Conservation (phyloP, 345 rosid genomes). For the Brassica juncea region DNA sequence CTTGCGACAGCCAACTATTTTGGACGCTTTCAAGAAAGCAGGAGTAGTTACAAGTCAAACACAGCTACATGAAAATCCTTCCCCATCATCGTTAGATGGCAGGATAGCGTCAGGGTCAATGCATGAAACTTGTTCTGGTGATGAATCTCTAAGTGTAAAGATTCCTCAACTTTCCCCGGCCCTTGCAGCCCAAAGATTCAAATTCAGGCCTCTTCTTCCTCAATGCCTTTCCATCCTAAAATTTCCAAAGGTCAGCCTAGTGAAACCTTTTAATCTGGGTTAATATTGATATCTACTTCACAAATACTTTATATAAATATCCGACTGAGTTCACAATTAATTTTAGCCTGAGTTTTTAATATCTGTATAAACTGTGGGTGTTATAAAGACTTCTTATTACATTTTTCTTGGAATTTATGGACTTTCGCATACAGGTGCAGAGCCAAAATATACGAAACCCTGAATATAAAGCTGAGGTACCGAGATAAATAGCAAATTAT, state of each 20-base stretch:
- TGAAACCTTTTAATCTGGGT: conserved; percentile 5
- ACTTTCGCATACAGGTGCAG: conserved; percentile 43
- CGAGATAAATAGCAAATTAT: conserved; percentile 23
- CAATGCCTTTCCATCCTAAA: conserved; percentile 66
- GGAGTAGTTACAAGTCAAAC: conserved; percentile 55
- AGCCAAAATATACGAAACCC: conserved; percentile 55
- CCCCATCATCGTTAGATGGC: conserved; percentile 37
- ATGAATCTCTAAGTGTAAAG: conserved; percentile 51
- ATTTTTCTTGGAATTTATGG: neutral
- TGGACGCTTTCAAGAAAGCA: conserved; percentile 58
- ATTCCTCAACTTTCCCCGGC: conserved; percentile 54
- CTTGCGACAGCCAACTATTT: conserved; percentile 60
- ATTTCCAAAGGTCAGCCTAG: conserved; percentile 57
- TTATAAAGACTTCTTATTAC: neutral
- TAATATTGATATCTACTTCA: neutral
- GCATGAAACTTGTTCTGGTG: conserved; percentile 41
- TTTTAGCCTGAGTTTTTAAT: neutral
- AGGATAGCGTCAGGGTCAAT: conserved; percentile 35
- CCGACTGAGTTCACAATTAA: neutral
- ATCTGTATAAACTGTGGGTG: neutral
- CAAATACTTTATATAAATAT: neutral
- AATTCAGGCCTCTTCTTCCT: conserved; percentile 71
- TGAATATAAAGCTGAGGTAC: conserved; percentile 78
- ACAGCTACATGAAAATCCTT: conserved; percentile 45
- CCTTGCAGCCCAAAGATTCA: conserved; percentile 68